Evolutionary conservation across 305 asterid species (phyloP).

Genomic region (Fraxinus xanthoxyloides): DNA sequence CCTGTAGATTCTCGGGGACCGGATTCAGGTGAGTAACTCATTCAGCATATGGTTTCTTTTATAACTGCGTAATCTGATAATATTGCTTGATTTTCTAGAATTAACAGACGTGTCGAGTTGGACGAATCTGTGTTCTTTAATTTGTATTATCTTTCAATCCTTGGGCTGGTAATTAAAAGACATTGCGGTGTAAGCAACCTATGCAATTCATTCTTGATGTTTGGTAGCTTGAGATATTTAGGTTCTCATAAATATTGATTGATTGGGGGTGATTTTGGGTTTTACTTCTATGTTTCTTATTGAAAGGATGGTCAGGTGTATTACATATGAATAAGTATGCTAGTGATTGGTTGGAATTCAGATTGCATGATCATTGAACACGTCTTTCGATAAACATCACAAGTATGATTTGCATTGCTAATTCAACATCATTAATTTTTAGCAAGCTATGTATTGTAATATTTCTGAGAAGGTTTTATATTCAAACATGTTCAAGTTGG

Average conservation of each 20-base stretch:
- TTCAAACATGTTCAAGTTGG: neutral
- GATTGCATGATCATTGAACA: neutral
- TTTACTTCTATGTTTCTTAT: neutral
- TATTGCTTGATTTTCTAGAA: constrained; percentile 19
- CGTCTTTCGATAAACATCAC: neutral
- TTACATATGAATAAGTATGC: neutral
- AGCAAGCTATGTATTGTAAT: neutral
- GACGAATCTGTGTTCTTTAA: constrained; percentile 20
- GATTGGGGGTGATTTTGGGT: neutral
- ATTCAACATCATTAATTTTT: neutral
- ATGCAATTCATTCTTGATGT: neutral
- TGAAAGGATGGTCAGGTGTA: neutral
- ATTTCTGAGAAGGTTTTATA: neutral
- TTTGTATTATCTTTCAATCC: neutral
- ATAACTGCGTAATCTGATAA: neutral
- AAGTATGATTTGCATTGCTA: neutral
- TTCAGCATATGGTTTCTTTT: constrained; percentile 17
- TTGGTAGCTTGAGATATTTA: neutral
- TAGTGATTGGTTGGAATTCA: neutral
- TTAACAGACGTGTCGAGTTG: constrained; percentile 22
- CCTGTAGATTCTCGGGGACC: constrained; percentile 33
- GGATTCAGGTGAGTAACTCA: constrained; percentile 41
- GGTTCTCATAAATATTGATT: neutral
- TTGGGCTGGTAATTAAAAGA: neutral
- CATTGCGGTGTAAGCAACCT: neutral